Conservation (phyloP, 2,329 filamentous ascomycete genomes). For the Xylogone sp. region DNA sequence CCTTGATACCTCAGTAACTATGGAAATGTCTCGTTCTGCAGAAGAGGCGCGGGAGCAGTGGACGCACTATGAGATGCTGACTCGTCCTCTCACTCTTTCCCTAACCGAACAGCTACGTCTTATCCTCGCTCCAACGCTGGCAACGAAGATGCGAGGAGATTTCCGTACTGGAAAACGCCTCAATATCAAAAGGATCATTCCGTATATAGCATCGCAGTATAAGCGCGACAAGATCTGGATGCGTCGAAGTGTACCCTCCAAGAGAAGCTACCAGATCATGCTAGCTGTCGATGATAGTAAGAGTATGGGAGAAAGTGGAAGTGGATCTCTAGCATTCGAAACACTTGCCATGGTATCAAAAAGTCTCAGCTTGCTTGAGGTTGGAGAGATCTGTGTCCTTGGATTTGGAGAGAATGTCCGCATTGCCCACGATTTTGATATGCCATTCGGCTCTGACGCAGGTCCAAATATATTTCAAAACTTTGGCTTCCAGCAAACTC, state of each 20-base stretch:
- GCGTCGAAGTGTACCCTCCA: conserved; percentile 84
- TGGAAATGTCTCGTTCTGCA: conserved; percentile 31
- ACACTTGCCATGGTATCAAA: conserved; percentile 89
- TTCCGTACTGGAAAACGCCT: conserved; percentile 97
- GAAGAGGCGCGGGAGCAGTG: conserved; percentile 71
- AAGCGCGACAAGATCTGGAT: conserved; percentile 99
- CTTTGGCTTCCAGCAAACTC: conserved; percentile 80
- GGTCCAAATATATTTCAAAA: conserved; percentile 80
- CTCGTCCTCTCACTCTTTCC: conserved; percentile 80
- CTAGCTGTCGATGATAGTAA: conserved; percentile 95
- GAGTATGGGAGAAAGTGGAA: conserved; percentile 80
- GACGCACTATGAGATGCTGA: conserved; percentile 78
- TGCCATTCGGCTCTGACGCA: conserved; percentile 74
- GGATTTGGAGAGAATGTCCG: conserved; percentile 83
- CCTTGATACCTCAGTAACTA: conserved; percentile 37
- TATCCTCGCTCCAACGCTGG: conserved; percentile 89
- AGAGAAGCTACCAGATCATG: conserved; percentile 94
- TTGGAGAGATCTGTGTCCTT: conserved; percentile 86
- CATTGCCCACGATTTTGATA: conserved; percentile 81
- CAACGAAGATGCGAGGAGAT: conserved; percentile 92
- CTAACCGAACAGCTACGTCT: conserved; percentile 93
- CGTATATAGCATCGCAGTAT: conserved; percentile 96
- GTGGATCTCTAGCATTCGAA: conserved; percentile 81
- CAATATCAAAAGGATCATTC: conserved; percentile 99
- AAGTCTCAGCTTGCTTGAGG: conserved; percentile 87